Conservation (phyloP, 306 rosid species). For the Pyrus betulifolia region DNA sequence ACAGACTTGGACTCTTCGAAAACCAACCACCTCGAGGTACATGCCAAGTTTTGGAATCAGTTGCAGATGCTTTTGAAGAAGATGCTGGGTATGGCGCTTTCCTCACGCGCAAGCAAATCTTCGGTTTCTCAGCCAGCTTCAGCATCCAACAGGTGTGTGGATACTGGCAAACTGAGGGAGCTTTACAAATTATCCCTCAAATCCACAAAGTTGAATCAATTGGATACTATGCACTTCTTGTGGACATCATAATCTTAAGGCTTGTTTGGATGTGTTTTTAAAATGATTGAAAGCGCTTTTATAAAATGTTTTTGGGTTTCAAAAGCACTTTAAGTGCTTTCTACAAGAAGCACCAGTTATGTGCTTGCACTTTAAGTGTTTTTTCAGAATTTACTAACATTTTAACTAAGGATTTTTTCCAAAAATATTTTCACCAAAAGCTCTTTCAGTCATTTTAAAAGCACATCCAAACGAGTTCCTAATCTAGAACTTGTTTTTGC, state of each 20-base stretch:
- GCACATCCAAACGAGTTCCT: too few relatives aligned
- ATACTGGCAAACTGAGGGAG: constrained; percentile 66
- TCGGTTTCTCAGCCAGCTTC: constrained; percentile 35
- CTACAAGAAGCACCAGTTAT: too few relatives aligned
- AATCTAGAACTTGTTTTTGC: background rate
- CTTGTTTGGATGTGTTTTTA: too few relatives aligned
- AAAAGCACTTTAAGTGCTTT: too few relatives aligned
- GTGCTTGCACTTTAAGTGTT: too few relatives aligned
- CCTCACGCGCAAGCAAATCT: constrained; percentile 41
- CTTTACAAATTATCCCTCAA: constrained; percentile 76
- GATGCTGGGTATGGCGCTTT: constrained; percentile 51
- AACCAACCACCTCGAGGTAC: constrained; percentile 40
- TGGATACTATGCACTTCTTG: constrained; percentile 52
- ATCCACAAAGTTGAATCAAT: constrained; percentile 42
- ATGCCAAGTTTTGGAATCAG: constrained; percentile 73
- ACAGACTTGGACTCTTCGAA: constrained; percentile 34
- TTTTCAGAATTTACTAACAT: too few relatives aligned
- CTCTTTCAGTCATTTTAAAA: too few relatives aligned
- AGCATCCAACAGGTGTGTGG: constrained; percentile 42
- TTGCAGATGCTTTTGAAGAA: constrained; percentile 82
- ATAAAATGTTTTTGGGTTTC: too few relatives aligned
- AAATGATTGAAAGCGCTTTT: too few relatives aligned
- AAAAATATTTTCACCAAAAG: too few relatives aligned
- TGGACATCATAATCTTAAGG: constrained; percentile 41
- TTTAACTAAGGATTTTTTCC: too few relatives aligned